Percentiles rank a stretch among this genome's conserved stretches.
Conservation (phyloP, 2,329 filamentous ascomycete species). For the Hypoxylon sp. region DNA sequence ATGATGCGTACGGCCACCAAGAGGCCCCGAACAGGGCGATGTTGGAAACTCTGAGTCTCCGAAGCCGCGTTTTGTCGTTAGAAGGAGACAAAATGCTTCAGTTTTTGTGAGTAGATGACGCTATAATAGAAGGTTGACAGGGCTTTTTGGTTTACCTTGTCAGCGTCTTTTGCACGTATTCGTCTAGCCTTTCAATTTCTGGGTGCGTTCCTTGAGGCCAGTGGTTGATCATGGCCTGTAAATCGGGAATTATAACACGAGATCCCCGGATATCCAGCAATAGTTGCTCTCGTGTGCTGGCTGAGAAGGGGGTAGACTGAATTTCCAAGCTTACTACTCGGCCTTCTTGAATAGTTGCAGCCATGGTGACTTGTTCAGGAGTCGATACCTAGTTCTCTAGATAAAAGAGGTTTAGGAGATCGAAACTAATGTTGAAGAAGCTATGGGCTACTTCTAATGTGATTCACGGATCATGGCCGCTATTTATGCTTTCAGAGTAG, state of each 20-base stretch:
- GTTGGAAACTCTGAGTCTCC: conserved; percentile 12
- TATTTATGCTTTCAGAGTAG: conserved; percentile 18
- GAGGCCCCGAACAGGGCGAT: conserved; percentile 23
- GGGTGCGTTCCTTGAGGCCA: conserved; percentile 33
- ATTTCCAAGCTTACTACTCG: background rate
- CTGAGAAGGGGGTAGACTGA: background rate
- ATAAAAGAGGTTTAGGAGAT: background rate
- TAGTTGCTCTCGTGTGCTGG: conserved; percentile 14
- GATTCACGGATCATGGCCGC: background rate
- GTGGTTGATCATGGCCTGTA: conserved; percentile 32
- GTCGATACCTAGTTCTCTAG: background rate
- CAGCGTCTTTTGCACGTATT: conserved; percentile 25
- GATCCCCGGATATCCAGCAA: conserved; percentile 19
- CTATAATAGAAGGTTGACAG: background rate
- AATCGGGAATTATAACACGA: conserved; percentile 29
- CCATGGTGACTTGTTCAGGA: conserved; percentile 6
- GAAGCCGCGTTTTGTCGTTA: conserved; percentile 6
- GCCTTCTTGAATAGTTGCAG: background rate
- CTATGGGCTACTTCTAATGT: background rate
- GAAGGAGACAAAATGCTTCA: conserved; percentile 15
- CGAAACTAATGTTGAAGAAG: background rate
- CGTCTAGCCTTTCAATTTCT: conserved; percentile 22
- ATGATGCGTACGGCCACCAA: conserved; percentile 38
- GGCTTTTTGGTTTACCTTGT: conserved; percentile 1
- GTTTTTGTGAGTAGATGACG: background rate